Evolutionary conservation across 2,329 filamentous ascomycete species (phyloP).

Genomic region (Dothistroma septosporum): DNA sequence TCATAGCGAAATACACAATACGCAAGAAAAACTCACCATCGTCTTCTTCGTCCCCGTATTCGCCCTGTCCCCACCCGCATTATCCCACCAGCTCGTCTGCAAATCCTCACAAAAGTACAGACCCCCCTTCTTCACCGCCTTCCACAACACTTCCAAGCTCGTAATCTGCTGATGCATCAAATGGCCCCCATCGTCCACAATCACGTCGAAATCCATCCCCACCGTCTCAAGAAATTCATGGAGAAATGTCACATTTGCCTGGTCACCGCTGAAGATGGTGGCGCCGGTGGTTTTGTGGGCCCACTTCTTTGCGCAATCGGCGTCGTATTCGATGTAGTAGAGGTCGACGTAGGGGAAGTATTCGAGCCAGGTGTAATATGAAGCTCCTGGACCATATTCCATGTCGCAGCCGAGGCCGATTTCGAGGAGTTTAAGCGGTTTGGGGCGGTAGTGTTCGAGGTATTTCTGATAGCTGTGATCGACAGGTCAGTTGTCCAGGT

Average conservation of each 20-base stretch:
- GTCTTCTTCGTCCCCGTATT: constrained; percentile 19
- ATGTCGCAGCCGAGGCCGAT: constrained; percentile 43
- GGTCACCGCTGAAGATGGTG: constrained; percentile 42
- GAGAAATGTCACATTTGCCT: constrained; percentile 39
- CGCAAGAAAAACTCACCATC: constrained; percentile 10
- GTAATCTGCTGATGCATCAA: constrained; percentile 39
- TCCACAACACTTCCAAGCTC: constrained; percentile 37
- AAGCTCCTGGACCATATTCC: constrained; percentile 38
- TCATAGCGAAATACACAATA: too few relatives aligned
- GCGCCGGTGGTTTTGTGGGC: constrained; percentile 35
- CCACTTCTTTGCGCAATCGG: constrained; percentile 37
- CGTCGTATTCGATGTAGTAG: constrained; percentile 43
- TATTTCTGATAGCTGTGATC: constrained; percentile 37
- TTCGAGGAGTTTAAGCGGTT: constrained; percentile 40
- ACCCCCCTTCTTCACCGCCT: constrained; percentile 36
- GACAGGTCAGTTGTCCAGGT: not conserved
- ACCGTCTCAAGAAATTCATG: constrained; percentile 34
- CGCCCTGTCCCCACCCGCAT: constrained; percentile 24
- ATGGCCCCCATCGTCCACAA: constrained; percentile 42
- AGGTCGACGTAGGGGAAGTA: constrained; percentile 40
- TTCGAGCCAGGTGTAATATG: constrained; percentile 42
- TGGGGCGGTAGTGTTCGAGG: constrained; percentile 32
- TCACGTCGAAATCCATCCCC: constrained; percentile 39
- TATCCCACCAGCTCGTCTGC: constrained; percentile 25
- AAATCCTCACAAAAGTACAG: constrained; percentile 30